Evolutionary conservation across 371 early-diverging fungal species (phyloP).

Genomic region (Rhizopus microsporus): DNA sequence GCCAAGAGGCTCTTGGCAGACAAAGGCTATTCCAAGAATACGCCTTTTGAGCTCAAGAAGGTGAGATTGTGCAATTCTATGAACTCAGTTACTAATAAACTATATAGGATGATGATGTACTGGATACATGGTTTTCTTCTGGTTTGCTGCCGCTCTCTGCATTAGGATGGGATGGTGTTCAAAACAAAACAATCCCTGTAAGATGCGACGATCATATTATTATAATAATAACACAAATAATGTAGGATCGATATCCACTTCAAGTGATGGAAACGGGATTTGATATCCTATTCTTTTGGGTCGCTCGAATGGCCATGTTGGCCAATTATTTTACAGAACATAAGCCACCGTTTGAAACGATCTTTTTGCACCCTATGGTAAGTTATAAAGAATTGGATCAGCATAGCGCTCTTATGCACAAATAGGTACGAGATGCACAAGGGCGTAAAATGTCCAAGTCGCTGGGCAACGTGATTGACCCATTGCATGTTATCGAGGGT

Average conservation of each 20-base stretch:
- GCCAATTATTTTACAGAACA: slow-evolving; percentile 84
- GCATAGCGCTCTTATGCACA: background rate
- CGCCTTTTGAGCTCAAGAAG: slow-evolving; percentile 34
- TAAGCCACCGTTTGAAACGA: slow-evolving; percentile 82
- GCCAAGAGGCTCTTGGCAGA: slow-evolving; percentile 40
- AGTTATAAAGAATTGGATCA: background rate
- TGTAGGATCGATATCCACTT: slow-evolving; percentile 74
- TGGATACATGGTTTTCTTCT: slow-evolving; percentile 99
- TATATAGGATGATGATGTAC: slow-evolving; percentile 93
- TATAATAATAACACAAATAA: background rate
- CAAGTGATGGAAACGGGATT: slow-evolving; percentile 96
- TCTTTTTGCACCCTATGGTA: slow-evolving; percentile 83
- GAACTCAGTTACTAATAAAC: background rate
- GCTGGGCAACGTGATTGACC: slow-evolving; percentile 98
- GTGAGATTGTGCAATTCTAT: slow-evolving; percentile 24
- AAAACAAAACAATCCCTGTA: slow-evolving; percentile 37
- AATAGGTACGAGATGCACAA: slow-evolving; percentile 89
- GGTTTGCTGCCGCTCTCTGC: slow-evolving; percentile 96
- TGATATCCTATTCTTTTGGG: slow-evolving; percentile 99
- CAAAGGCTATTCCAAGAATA: slow-evolving; percentile 28
- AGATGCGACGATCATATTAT: background rate
- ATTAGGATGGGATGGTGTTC: slow-evolving; percentile 63
- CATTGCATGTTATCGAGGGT: slow-evolving; percentile 93
- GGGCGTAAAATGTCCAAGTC: slow-evolving; percentile 99
- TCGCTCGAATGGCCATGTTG: slow-evolving; percentile 99